A percentile compares a stretch with the other conserved stretches of the same genome.
Evolutionary conservation across 129 eudicot genomes (phyloP).

Genomic region (Flaveria linearis): DNA sequence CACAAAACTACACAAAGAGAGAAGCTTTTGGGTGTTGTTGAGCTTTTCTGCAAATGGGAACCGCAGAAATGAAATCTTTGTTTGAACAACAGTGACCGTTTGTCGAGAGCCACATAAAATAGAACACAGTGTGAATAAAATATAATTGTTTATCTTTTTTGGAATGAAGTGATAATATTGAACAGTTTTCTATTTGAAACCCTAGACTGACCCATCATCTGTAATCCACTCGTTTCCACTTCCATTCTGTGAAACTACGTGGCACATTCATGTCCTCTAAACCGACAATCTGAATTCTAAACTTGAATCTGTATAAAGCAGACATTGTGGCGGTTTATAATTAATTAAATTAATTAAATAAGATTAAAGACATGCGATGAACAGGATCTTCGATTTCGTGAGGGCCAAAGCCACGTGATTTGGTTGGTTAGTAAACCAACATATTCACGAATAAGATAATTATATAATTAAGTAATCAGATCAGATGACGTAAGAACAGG

Average conservation of each 20-base stretch:
- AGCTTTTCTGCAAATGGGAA: constrained; percentile 13
- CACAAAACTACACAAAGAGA: neutral
- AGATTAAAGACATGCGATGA: constrained; percentile 6
- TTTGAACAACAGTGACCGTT: constrained; percentile 40
- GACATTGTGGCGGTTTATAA: neutral
- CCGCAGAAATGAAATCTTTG: constrained; percentile 51
- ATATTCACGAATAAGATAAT: constrained; percentile 11
- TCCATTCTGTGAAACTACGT: constrained; percentile 40
- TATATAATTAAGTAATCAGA: constrained; percentile 14
- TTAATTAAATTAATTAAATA: neutral
- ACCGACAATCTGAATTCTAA: no score
- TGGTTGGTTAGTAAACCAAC: constrained; percentile 4
- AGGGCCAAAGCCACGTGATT: constrained; percentile 26
- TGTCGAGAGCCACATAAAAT: constrained; percentile 72
- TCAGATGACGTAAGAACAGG: constrained; percentile 11
- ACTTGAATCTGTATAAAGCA: neutral
- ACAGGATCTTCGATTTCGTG: constrained; percentile 30
- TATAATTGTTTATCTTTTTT: constrained; percentile 13
- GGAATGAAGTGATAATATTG: constrained; percentile 28
- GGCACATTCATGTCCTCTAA: constrained; percentile 51
- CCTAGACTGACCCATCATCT: constrained; percentile 39
- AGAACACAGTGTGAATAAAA: constrained; percentile 23
- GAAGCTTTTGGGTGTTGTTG: neutral
- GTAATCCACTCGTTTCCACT: constrained; percentile 44
- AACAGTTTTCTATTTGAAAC: constrained; percentile 33